Conservation (phyloP, 2,329 filamentous ascomycete species). For the Beauveria brongniartii region DNA sequence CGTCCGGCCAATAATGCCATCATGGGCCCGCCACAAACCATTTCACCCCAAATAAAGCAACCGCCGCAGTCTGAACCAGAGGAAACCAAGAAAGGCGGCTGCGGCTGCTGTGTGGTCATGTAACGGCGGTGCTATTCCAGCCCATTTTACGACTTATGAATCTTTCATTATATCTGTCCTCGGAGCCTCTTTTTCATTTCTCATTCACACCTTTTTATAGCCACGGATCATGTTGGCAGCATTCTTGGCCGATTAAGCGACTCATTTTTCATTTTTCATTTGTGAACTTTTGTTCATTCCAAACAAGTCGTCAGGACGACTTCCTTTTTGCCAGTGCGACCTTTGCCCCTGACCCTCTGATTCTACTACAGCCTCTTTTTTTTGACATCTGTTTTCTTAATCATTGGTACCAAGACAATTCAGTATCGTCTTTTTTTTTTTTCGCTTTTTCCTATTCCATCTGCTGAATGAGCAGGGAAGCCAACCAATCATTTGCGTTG, state of each 20-base stretch:
- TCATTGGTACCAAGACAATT: not conserved
- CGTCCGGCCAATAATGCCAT: conserved; percentile 32
- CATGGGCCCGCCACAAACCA: conserved; percentile 13
- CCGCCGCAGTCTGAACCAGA: conserved; percentile 21
- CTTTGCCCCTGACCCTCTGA: not conserved
- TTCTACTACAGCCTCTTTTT: not conserved
- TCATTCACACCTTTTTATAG: not conserved
- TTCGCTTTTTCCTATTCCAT: not conserved
- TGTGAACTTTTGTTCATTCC: conserved; percentile 8
- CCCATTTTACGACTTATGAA: conserved; percentile 17
- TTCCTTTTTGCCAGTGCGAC: not conserved
- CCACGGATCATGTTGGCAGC: not conserved
- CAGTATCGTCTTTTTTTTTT: not conserved
- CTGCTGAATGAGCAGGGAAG: not conserved
- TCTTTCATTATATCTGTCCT: conserved; percentile 9
- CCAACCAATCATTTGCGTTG: not conserved
- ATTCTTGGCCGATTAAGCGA: conserved; percentile 4
- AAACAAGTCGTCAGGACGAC: not conserved
- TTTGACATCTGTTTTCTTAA: not conserved
- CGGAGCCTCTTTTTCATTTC: conserved; percentile 10
- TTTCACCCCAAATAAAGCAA: conserved; percentile 16
- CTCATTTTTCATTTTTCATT: conserved; percentile 4
- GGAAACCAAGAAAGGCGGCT: conserved; percentile 32
- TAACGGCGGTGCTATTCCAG: conserved; percentile 20
- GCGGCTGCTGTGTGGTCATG: conserved; percentile 46